Conservation (phyloP, 2,329 filamentous ascomycete genomes). For the Microdochium nivale region DNA sequence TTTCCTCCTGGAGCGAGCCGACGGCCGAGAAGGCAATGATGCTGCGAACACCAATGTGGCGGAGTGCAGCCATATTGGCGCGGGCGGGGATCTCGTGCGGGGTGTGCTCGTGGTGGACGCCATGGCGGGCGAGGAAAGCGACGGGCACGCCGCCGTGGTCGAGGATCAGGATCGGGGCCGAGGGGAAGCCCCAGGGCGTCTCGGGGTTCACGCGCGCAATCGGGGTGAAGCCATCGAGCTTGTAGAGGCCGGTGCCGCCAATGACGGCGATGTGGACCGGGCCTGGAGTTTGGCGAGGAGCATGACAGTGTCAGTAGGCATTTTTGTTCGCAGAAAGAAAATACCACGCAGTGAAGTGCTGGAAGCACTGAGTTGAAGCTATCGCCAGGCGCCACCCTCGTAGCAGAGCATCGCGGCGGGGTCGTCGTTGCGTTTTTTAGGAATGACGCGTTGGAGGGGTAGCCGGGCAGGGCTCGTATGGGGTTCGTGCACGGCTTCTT, state of each 20-base stretch:
- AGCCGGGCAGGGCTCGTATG: neutral
- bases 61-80: conserved; percentile 96
- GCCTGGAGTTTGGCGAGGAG: conserved; percentile 27
- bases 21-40: conserved; percentile 95
- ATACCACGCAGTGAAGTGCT: neutral
- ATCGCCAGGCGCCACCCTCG: neutral
- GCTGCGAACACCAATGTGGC: conserved; percentile 78
- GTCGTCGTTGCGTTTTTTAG: neutral
- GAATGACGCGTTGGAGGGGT: neutral
- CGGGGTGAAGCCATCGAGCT: conserved; percentile 78
- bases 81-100: conserved; percentile 92
- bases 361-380: neutral
- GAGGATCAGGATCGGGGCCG: conserved; percentile 12
- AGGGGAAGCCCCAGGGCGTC: conserved; percentile 79
- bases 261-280: conserved; percentile 81
- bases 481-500: no score
- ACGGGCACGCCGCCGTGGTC: conserved; percentile 73
- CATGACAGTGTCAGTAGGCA: neutral
- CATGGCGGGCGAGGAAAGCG: conserved; percentile 92
- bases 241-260: conserved; percentile 84
- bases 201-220: conserved; percentile 67
- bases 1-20: conserved; percentile 82
- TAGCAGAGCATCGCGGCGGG: neutral
- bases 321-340: neutral
- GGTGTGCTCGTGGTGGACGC: conserved; percentile 76